Evolutionary conservation across 306 rosid genomes (phyloP).

Genomic region (Citrullus colocynthis): DNA sequence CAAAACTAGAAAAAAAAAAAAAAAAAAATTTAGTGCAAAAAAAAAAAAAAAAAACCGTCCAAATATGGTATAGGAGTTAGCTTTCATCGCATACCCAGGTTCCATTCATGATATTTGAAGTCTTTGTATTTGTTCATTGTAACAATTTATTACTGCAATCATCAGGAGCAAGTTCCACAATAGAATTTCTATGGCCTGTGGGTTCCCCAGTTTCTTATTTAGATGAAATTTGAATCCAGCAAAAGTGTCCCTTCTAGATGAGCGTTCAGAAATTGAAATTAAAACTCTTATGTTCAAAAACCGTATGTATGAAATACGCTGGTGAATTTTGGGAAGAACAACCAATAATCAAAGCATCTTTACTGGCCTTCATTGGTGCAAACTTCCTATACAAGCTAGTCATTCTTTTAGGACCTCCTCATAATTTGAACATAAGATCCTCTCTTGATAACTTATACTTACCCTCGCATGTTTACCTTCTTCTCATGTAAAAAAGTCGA

Average conservation of each 20-base stretch:
- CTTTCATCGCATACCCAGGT: background rate
- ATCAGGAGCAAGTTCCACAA: background rate
- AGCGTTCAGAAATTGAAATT: background rate
- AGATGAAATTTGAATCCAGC: background rate
- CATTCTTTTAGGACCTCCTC: background rate
- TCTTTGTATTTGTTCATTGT: background rate
- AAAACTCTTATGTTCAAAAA: background rate
- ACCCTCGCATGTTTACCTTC: background rate
- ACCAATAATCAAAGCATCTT: background rate
- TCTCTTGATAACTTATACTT: background rate
- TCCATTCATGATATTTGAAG: background rate
- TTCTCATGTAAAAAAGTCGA: conserved; percentile 14
- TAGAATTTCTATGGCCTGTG: background rate
- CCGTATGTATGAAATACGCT: background rate
- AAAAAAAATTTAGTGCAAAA: background rate
- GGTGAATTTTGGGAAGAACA: background rate
- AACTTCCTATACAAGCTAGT: background rate
- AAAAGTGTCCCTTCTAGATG: background rate
- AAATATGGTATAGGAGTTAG: background rate
- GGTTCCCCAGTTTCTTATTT: background rate
- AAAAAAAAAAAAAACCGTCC: background rate
- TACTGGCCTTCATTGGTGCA: background rate
- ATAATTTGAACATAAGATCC: background rate
- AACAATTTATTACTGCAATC: background rate
- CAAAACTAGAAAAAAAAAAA: background rate